Percentiles rank a stretch among this genome's conserved stretches.
Conservation (phyloP, 2,329 filamentous ascomycete species). For the Botrytis porri region DNA sequence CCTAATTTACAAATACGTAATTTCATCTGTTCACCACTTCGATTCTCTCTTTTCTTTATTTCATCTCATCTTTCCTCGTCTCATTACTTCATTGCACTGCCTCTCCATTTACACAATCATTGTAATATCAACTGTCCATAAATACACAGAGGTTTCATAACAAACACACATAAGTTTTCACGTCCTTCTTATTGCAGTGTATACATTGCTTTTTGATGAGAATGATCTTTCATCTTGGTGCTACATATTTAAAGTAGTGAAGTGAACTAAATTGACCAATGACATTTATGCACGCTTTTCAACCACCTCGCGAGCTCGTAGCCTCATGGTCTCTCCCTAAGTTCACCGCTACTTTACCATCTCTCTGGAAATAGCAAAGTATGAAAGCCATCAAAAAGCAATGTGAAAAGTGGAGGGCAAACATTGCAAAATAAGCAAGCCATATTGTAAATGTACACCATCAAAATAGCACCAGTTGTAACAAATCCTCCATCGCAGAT, state of each 20-base stretch:
- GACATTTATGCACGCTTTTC: not conserved
- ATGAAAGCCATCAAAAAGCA: not conserved
- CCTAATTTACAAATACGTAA: not conserved
- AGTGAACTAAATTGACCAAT: not conserved
- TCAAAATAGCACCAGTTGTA: not conserved
- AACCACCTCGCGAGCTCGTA: not conserved
- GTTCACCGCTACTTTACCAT: too few species aligned
- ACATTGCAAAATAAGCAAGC: not conserved
- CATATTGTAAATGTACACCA: constrained; percentile 1
- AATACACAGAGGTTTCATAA: not conserved
- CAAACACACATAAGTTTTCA: not conserved
- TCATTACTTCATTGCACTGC: not conserved
- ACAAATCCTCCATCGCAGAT: not conserved
- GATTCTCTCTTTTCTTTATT: not conserved
- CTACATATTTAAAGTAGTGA: constrained; percentile 1
- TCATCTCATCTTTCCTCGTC: not conserved
- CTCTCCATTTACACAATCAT: not conserved
- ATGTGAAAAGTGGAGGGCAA: not conserved
- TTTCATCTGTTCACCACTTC: not conserved
- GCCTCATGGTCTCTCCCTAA: not conserved
- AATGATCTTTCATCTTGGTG: not conserved
- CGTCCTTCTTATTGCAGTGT: not conserved
- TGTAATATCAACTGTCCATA: not conserved
- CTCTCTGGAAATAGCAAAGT: not conserved
- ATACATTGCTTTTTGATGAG: not conserved